Evolutionary conservation across 192 early-diverging fungal species (phyloP).

Genomic region (Entrophospora sp.): DNA sequence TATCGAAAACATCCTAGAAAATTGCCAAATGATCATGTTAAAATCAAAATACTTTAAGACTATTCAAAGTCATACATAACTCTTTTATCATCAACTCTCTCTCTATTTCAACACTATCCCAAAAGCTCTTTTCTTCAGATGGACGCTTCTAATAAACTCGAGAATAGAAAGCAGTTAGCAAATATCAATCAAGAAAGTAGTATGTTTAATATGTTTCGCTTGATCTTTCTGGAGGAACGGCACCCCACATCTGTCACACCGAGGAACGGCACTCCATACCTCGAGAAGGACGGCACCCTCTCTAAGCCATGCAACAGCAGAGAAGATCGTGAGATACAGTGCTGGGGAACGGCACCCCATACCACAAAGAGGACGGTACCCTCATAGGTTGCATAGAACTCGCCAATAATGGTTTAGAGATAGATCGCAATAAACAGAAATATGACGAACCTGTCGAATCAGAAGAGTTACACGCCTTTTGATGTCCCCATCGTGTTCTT

Average conservation of each 20-base stretch:
- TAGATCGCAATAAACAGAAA: constrained; percentile 2
- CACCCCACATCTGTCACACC: constrained; percentile 12
- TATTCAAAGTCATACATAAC: background rate
- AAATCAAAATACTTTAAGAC: background rate
- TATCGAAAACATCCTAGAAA: constrained; percentile 4
- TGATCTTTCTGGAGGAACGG: constrained; percentile 6
- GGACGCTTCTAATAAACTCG: constrained; percentile 4
- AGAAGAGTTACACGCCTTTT: background rate
- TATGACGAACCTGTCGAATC: constrained; percentile 13
- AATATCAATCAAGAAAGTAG: background rate
- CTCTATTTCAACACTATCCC: background rate
- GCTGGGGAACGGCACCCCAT: constrained; percentile 3
- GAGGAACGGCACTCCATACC: background rate
- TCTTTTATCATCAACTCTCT: background rate
- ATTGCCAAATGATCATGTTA: background rate
- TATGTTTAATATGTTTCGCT: background rate
- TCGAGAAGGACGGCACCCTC: background rate
- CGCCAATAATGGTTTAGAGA: background rate
- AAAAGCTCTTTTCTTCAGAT: background rate
- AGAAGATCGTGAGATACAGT: constrained; percentile 1
- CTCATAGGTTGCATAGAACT: background rate
- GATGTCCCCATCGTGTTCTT: background rate
- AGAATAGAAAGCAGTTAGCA: too few species aligned
- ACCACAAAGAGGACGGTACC: background rate
- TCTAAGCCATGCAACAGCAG: background rate